phyloP scores from a whole-genome alignment of 257 asterid species.

The Schizonepeta tenuifolia region DNA sequence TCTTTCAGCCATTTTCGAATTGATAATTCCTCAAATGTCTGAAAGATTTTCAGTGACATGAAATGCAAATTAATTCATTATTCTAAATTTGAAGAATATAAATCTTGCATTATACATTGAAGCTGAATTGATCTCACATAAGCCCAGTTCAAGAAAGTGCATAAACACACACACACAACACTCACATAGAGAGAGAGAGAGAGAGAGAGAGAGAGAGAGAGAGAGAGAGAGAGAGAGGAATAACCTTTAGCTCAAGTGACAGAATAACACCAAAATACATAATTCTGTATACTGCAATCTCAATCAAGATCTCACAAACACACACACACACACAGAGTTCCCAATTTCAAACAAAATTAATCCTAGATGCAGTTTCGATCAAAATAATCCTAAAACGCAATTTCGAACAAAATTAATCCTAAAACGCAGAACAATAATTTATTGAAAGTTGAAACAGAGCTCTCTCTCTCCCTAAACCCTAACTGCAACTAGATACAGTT shows the following conservation, averaged over 20 bases:
- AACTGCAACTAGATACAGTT: neutral
- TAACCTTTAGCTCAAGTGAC: too few relatives aligned
- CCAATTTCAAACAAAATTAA: too few relatives aligned
- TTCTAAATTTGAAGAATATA: neutral
- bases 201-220: too few relatives aligned
- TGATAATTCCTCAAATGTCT: conserved; percentile 53
- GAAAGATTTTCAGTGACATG: conserved; percentile 30
- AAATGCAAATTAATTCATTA: neutral
- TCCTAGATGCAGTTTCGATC: too few relatives aligned
- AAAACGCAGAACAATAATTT: neutral
- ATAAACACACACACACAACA: neutral
- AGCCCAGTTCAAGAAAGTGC: neutral
- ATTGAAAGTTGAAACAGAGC: too few relatives aligned
- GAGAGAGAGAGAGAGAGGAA: too few relatives aligned
- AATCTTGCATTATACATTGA: neutral
- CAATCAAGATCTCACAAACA: too few relatives aligned
- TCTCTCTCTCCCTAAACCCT: neutral
- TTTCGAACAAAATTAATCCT: neutral
- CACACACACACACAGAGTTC: too few relatives aligned
- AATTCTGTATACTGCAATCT: neutral
- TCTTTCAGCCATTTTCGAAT: conserved; percentile 56
- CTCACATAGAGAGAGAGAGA: neutral
- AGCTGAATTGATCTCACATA: neutral
- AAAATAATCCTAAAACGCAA: too few relatives aligned
- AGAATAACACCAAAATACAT: too few relatives aligned